A percentile compares a stretch with the other conserved stretches of the same genome.
Conservation (phyloP, 2,329 filamentous ascomycete genomes). For the Leptographium lundbergii region DNA sequence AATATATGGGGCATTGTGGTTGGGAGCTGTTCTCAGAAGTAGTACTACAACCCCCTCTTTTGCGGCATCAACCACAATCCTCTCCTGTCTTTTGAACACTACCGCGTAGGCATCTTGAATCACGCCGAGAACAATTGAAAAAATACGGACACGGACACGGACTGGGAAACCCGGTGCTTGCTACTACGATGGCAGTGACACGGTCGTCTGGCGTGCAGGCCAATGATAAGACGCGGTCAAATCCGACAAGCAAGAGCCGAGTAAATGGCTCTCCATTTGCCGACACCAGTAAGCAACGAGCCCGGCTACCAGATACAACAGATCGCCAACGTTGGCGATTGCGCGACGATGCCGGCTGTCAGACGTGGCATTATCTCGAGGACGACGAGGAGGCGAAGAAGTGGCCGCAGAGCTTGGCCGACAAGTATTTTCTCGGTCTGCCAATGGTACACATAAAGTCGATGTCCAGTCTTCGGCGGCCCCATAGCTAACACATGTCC, state of each 20-base stretch:
- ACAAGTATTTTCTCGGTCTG: constrained; percentile 77
- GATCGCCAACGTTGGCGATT: constrained; percentile 78
- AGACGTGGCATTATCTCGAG: constrained; percentile 88
- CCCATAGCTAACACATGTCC: background rate
- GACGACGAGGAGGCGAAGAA: constrained; percentile 55
- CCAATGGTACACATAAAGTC: constrained; percentile 45
- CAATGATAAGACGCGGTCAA: constrained; percentile 12
- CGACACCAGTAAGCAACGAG: background rate
- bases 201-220: constrained; percentile 19
- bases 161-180: background rate
- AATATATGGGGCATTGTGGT: background rate
- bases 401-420: constrained; percentile 82
- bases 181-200: constrained; percentile 7
- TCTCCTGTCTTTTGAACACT: background rate
- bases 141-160: background rate
- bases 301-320: constrained; percentile 37
- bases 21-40: background rate
- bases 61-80: background rate
- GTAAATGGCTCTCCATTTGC: constrained; percentile 18
- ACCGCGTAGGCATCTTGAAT: background rate
- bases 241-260: constrained; percentile 27
- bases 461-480: background rate
- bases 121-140: background rate
- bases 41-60: background rate
- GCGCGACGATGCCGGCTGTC: constrained; percentile 67